Conservation (phyloP, 345 rosid species). For the Erucastrum elatum region DNA sequence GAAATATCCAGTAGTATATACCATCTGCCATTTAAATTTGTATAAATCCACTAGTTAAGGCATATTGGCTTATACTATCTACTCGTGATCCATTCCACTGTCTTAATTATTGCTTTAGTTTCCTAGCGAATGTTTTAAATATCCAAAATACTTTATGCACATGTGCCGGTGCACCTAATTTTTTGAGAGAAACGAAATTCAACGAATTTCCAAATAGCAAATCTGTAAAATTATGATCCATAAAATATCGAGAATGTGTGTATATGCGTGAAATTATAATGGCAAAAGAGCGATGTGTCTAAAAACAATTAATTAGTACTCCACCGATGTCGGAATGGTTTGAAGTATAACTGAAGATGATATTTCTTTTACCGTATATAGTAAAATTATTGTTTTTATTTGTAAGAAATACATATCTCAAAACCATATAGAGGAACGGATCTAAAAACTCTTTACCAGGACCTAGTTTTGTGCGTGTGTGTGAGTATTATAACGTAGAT, state of each 20-base stretch:
- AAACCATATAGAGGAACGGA: background rate
- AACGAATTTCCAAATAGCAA: background rate
- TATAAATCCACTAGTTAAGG: background rate
- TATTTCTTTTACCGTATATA: background rate
- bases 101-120: background rate
- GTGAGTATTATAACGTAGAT: background rate
- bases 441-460: background rate
- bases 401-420: background rate
- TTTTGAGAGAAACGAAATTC: background rate
- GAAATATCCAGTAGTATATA: constrained; percentile 36
- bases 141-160: constrained; percentile 18
- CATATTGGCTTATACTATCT: constrained; percentile 9
- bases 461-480: background rate
- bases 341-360: background rate
- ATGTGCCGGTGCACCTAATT: constrained; percentile 12
- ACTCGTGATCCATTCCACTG: constrained; percentile 2
- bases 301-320: background rate
- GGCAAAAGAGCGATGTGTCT: background rate
- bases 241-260: background rate
- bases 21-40: background rate
- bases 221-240: background rate
- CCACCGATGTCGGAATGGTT: background rate
- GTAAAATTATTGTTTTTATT: background rate
- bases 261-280: background rate
- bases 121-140: constrained; percentile 2